Evolutionary conservation across 1,284 basidiomycete genomes (phyloP), one percentile per base, ranked within the genome.

Genomic region (Leccinum fallax): DNA sequence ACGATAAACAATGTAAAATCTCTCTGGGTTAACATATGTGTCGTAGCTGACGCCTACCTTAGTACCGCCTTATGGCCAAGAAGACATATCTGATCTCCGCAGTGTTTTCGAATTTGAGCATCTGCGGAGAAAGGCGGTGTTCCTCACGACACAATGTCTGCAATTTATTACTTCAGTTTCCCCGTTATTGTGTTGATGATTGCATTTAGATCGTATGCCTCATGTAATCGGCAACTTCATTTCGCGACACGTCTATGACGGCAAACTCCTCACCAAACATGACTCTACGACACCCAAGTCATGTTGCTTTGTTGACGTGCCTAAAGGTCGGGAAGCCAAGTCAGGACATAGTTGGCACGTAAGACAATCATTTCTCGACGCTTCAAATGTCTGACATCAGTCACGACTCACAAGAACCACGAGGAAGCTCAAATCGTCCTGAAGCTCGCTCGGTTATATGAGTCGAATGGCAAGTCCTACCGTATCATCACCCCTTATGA

Each of bases 1-100:
- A 92, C 77, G 79, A 89, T 66, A 88, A 85, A 67, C 90, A 93
- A 78, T 80, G 90, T 92, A 63, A 72, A 30, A 6, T 79, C 8
- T 56, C 28, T 77, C 34, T 55, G 54, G 59, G 4, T 49, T 34
- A 15, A 6, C 10, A 5, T 7, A 11, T 32, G 19, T 59, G 6
- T 15, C 16, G 34, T 30, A 19, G 36, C 62, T 57, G 24, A 67
- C 58, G 3, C 52, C 51, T 19, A 30, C 55, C 5, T 61, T 56
- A 85, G 83, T 85, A 61, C 78, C 83, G 11, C 83, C 83, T 1
- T 79, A 75, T 69, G 83, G 82, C 11, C 74, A 78, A 63, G 82
- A 83, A 15, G 68, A 79, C 0, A 72, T 78, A 54, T 57, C 65
- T 16, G 72, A 75, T 4, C 73, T 85, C 36, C 66, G 76, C 43